Percentiles rank a stretch among this genome's conserved stretches.
Evolutionary conservation across 1,284 basidiomycete genomes (phyloP).

Genomic region (Tausonia pullulans): DNA sequence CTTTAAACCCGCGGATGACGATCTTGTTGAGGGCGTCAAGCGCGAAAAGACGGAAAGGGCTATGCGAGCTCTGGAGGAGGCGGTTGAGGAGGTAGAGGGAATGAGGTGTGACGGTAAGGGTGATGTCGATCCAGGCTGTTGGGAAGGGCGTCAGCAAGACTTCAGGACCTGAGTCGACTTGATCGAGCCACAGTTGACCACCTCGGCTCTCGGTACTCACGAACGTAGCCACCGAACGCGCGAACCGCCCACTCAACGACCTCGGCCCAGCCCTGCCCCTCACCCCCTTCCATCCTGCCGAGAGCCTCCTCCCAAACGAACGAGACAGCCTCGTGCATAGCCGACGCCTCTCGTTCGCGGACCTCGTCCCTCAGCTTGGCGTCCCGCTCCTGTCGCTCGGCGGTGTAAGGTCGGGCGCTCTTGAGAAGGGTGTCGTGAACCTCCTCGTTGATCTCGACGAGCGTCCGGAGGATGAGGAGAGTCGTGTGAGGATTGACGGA

Average conservation of each 20-base stretch:
- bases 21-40: conserved; percentile 70
- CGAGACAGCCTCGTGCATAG: conserved; percentile 78
- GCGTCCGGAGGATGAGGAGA: conserved; percentile 71
- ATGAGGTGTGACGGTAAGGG: conserved; percentile 81
- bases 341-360: conserved; percentile 70
- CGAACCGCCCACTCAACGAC: conserved; percentile 78
- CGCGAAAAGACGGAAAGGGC: conserved; percentile 72
- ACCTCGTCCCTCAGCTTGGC: conserved; percentile 77
- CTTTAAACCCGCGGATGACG: conserved; percentile 84
- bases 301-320: conserved; percentile 67
- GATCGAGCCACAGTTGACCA: no score
- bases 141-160: conserved; percentile 17
- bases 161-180: background rate
- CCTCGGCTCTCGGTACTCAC: conserved; percentile 43
- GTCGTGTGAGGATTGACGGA: conserved; percentile 68
- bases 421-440: conserved; percentile 84
- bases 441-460: conserved; percentile 84
- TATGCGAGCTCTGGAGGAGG: conserved; percentile 65
- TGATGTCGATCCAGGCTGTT: conserved; percentile 97
- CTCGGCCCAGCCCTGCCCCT: conserved; percentile 56
- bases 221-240: conserved; percentile 87
- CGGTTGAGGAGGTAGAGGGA: conserved; percentile 79
- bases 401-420: conserved; percentile 59
- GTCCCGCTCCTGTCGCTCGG: conserved; percentile 63
- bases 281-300: conserved; percentile 43